phyloP scores from a whole-genome alignment of 1,284 basidiomycete species.

The Sanghuangporus baumii region DNA sequence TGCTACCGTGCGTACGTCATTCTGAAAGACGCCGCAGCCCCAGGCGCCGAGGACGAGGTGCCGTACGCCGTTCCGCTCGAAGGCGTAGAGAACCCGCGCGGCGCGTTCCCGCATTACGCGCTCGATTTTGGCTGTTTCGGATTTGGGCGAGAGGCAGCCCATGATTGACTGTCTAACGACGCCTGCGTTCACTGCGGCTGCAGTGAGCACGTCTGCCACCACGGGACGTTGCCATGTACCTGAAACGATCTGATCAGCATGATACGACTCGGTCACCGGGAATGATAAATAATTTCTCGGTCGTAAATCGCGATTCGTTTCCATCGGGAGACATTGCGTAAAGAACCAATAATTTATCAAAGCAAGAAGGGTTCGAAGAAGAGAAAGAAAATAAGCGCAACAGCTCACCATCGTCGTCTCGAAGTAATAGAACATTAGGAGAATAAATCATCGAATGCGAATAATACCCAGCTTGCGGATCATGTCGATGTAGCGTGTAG shows the following conservation, averaged over 20 bases:
- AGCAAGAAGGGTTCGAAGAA: not conserved
- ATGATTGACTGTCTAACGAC: conserved; percentile 39
- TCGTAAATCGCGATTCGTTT: not conserved
- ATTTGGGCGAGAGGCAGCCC: conserved; percentile 28
- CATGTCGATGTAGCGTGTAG: conserved; percentile 21
- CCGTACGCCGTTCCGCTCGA: conserved; percentile 50
- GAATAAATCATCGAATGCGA: conserved; percentile 23
- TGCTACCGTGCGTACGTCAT: conserved; percentile 51
- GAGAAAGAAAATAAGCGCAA: not conserved
- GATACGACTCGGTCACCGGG: not conserved
- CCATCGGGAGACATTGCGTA: not conserved
- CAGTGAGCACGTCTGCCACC: conserved; percentile 55
- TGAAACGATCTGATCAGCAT: not conserved
- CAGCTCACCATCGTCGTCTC: conserved; percentile 17
- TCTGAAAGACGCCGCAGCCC: conserved; percentile 68
- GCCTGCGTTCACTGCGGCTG: conserved; percentile 65
- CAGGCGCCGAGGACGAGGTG: conserved; percentile 66
- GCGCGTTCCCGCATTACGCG: conserved; percentile 61
- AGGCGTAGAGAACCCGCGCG: conserved; percentile 57
- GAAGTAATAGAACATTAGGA: conserved; percentile 20
- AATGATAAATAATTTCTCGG: not conserved
- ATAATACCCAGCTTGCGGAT: conserved; percentile 21
- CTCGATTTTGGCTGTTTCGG: conserved; percentile 39
- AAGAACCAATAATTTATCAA: not conserved
- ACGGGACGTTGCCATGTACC: conserved; percentile 44